Evolutionary conservation across 371 early-diverging fungal genomes (phyloP).

Genomic region (Apophysomyces variabilis): DNA sequence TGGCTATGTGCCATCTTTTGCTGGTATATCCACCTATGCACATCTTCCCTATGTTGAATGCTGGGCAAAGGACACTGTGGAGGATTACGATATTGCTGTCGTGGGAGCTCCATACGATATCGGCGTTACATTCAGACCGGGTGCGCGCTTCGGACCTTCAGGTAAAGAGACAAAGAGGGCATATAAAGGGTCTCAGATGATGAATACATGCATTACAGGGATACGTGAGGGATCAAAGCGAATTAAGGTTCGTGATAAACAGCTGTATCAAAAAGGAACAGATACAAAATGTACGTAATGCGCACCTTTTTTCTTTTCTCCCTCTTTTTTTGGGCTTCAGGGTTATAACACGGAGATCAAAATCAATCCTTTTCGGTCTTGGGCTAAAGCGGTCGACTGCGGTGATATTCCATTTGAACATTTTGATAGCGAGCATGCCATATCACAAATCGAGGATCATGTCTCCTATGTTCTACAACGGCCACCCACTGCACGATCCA

Average conservation of each 20-base stretch:
- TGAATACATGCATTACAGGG: not conserved
- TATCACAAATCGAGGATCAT: slow-evolving; percentile 45
- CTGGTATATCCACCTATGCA: slow-evolving; percentile 40
- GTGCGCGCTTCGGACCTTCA: slow-evolving; percentile 37
- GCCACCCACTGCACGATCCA: slow-evolving; percentile 20
- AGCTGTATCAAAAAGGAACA: too few species aligned
- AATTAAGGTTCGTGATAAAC: slow-evolving; percentile 13
- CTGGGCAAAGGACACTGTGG: slow-evolving; percentile 13
- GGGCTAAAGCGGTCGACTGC: slow-evolving; percentile 36
- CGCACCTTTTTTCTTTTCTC: too few species aligned
- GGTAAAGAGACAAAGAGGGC: slow-evolving; percentile 10
- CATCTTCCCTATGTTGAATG: slow-evolving; percentile 29
- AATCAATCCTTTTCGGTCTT: slow-evolving; percentile 29
- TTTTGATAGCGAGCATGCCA: slow-evolving; percentile 49
- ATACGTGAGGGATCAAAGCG: slow-evolving; percentile 33
- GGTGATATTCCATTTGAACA: slow-evolving; percentile 50
- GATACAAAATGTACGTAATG: too few species aligned
- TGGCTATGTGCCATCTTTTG: slow-evolving; percentile 38
- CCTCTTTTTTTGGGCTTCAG: not conserved
- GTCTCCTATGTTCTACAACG: slow-evolving; percentile 42
- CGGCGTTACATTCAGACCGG: slow-evolving; percentile 25
- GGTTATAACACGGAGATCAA: slow-evolving; percentile 29
- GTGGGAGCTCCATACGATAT: slow-evolving; percentile 37
- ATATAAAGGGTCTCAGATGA: not conserved
- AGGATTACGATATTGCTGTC: slow-evolving; percentile 34